Conservation (phyloP, 208 protist genomes). For the Naegleria fowleri region DNA sequence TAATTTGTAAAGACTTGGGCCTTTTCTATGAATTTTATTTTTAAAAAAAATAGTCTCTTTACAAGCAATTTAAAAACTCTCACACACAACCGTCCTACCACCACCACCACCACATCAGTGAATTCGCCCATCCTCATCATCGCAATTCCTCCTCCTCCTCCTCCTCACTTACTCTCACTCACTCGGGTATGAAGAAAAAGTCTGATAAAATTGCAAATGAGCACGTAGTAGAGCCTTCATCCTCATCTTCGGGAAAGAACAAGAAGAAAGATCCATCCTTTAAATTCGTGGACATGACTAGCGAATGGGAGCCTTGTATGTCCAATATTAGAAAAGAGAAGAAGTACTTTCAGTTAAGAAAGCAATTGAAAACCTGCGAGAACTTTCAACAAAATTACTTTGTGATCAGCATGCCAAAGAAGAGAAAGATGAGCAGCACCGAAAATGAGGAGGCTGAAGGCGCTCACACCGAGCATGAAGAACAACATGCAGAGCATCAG, state of each 20-base stretch:
- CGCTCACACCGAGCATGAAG: not conserved
- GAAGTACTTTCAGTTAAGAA: slow-evolving; percentile 13
- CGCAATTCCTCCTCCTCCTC: too few relatives aligned
- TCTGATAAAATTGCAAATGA: not conserved
- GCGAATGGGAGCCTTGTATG: not conserved
- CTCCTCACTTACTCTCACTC: too few relatives aligned
- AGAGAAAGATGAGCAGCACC: not conserved
- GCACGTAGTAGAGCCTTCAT: not conserved
- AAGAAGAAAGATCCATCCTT: not conserved
- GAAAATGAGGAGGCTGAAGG: not conserved
- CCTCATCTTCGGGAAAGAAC: not conserved
- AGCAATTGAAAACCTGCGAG: not conserved
- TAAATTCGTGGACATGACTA: not conserved
- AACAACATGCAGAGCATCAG: not conserved
- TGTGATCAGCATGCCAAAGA: not conserved
- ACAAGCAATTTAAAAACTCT: too few relatives aligned
- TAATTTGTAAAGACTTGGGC: too few relatives aligned
- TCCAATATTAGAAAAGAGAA: slow-evolving; percentile 1
- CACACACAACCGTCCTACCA: too few relatives aligned
- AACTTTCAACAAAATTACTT: not conserved
- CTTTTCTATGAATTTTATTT: too few relatives aligned
- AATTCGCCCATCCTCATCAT: too few relatives aligned
- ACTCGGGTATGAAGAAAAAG: not conserved
- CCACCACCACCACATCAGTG: too few relatives aligned
- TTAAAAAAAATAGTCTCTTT: too few relatives aligned